phyloP scores from a whole-genome alignment of 2,329 filamentous ascomycete genomes.

The Monosporascus sp. region DNA sequence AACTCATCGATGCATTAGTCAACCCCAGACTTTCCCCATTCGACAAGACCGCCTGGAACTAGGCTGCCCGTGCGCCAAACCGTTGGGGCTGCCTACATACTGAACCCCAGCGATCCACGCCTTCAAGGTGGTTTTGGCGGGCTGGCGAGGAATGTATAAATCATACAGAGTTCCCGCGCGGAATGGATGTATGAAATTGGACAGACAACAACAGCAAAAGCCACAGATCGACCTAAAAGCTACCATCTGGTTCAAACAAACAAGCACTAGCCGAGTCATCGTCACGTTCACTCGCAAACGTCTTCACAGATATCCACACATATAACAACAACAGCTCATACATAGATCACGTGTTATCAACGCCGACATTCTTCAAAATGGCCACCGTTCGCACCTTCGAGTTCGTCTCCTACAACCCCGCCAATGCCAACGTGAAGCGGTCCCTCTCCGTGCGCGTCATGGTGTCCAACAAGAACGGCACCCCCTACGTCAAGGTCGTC shows the following conservation, averaged over 20 bases:
- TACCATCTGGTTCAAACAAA: no score
- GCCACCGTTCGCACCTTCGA: neutral
- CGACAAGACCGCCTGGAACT: neutral
- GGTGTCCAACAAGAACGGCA: neutral
- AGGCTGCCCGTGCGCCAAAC: neutral
- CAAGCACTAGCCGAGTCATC: no score
- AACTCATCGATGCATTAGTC: neutral
- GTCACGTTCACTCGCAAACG: no score
- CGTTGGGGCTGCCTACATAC: neutral
- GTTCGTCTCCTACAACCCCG: constrained; percentile 3
- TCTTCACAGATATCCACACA: no score
- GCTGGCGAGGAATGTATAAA: neutral
- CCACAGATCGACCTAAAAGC: no score
- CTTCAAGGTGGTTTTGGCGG: neutral
- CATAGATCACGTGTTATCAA: neutral
- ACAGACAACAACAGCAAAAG: no score
- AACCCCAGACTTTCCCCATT: neutral
- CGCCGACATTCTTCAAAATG: neutral
- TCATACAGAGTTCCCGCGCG: neutral
- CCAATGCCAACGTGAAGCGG: constrained; percentile 1
- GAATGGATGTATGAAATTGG: no score
- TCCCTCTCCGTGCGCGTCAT: neutral
- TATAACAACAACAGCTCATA: neutral
- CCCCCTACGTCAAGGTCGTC: neutral
- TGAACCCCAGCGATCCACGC: neutral